Conservation (phyloP, 192 early-diverging fungal species). For the Coemansia sp. region DNA sequence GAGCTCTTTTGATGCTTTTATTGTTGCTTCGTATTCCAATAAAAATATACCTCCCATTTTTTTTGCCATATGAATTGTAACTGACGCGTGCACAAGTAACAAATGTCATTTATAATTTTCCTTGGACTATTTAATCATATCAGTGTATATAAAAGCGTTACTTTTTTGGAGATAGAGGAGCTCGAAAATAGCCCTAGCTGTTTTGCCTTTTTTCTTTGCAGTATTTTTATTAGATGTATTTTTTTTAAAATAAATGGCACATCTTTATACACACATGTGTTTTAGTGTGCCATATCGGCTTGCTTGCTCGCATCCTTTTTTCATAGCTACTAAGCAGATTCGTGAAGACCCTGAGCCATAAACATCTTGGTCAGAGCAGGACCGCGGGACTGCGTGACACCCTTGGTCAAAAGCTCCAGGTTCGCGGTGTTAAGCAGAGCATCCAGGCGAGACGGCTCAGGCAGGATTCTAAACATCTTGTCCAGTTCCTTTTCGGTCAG, state of each 20-base stretch:
- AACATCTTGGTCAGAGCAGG: slow-evolving; percentile 93
- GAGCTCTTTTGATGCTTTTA: neutral
- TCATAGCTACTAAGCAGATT: slow-evolving; percentile 41
- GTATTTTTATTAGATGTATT: no score
- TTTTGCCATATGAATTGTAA: no score
- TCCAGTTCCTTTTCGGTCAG: slow-evolving; percentile 62
- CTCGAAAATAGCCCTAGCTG: no score
- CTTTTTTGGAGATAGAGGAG: no score
- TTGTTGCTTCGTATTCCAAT: slow-evolving; percentile 12
- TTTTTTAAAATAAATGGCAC: no score
- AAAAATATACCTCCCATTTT: slow-evolving; percentile 7
- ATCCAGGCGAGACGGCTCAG: slow-evolving; percentile 90
- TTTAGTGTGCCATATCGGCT: no score
- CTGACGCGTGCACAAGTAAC: no score
- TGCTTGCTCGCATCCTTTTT: neutral
- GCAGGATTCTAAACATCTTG: slow-evolving; percentile 63
- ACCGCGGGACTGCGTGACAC: slow-evolving; percentile 90
- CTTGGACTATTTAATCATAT: no score
- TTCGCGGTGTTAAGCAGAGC: slow-evolving; percentile 85
- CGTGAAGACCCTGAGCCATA: slow-evolving; percentile 70
- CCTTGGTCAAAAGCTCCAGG: slow-evolving; percentile 89
- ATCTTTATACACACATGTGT: no score
- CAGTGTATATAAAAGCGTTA: no score
- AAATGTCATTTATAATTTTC: no score
- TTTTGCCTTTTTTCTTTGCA: no score